Percentiles rank a stretch among this genome's conserved stretches.
Evolutionary conservation across 169 alveolate species (phyloP).

Genomic region (Ophryocystis elektroscirrha): DNA sequence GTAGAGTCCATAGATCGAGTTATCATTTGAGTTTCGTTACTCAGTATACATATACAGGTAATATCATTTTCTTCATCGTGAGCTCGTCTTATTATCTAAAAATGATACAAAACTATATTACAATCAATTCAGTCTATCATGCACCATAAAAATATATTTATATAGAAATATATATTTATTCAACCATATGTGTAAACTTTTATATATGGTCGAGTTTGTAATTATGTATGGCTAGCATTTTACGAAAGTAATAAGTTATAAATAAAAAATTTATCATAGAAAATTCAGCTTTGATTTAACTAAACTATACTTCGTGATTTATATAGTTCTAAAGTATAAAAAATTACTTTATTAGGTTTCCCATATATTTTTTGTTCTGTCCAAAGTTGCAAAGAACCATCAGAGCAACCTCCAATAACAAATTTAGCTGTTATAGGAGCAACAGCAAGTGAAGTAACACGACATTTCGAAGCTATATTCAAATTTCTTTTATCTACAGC

Average conservation of each 20-base stretch:
- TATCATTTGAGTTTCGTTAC: constrained; percentile 2
- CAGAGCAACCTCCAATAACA: constrained; percentile 16
- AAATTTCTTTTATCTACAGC: constrained; percentile 10
- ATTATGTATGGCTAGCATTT: too few species aligned
- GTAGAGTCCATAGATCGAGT: constrained; percentile 7
- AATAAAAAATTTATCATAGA: too few species aligned
- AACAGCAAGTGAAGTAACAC: constrained; percentile 4
- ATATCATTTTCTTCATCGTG: background rate
- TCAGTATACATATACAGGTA: background rate
- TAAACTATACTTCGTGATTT: too few species aligned
- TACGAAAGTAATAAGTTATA: too few species aligned
- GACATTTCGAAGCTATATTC: constrained; percentile 10
- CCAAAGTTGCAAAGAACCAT: constrained; percentile 21
- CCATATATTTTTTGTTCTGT: background rate
- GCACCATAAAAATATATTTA: too few species aligned
- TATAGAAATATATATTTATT: too few species aligned
- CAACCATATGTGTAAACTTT: too few species aligned
- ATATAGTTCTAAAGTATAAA: too few species aligned
- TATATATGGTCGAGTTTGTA: too few species aligned
- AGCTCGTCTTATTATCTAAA: background rate
- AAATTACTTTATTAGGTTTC: too few species aligned
- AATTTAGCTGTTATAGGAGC: constrained; percentile 8
- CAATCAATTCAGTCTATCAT: too few species aligned
- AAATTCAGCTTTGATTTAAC: too few species aligned
- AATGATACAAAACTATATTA: background rate